phyloP scores from a whole-genome alignment of 2,329 filamentous ascomycete species.

The Hypoxylon sp. region DNA sequence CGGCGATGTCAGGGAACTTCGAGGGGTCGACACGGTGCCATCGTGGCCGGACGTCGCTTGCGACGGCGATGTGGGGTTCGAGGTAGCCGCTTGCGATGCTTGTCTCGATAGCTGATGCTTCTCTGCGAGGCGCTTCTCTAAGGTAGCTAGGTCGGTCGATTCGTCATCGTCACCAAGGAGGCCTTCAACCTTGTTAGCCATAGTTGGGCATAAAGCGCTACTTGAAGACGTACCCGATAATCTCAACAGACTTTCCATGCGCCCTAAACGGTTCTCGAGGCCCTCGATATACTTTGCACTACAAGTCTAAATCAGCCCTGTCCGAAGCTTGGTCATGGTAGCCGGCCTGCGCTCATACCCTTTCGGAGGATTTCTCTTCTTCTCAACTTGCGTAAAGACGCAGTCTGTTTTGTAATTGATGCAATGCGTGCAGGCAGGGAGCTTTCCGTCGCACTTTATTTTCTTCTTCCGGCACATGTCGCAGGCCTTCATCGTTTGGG shows the following conservation, averaged over 20 bases:
- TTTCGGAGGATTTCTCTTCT: slow-evolving; percentile 97
- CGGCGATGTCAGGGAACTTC: slow-evolving; percentile 70
- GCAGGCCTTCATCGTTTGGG: slow-evolving; percentile 74
- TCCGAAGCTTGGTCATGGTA: slow-evolving; percentile 15
- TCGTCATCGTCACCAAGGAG: slow-evolving; percentile 89
- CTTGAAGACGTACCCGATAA: slow-evolving; percentile 74
- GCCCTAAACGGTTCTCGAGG: slow-evolving; percentile 91
- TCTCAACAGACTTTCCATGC: slow-evolving; percentile 93
- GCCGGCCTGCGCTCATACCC: slow-evolving; percentile 71
- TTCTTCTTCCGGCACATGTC: slow-evolving; percentile 80
- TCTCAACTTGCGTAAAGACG: slow-evolving; percentile 97
- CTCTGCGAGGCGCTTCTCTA: slow-evolving; percentile 82
- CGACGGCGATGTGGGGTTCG: slow-evolving; percentile 68
- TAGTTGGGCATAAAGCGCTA: neutral
- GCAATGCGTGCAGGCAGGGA: slow-evolving; percentile 95
- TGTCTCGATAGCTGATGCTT: slow-evolving; percentile 68
- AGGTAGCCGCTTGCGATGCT: slow-evolving; percentile 63
- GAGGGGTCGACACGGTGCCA: slow-evolving; percentile 63
- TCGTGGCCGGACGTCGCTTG: slow-evolving; percentile 62
- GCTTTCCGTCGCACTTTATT: slow-evolving; percentile 98
- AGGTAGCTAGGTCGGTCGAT: slow-evolving; percentile 86
- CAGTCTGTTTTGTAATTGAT: slow-evolving; percentile 99
- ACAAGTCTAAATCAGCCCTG: slow-evolving; percentile 28
- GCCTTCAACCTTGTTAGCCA: slow-evolving; percentile 62
- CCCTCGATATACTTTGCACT: slow-evolving; percentile 99